Evolutionary conservation across 495 filamentous ascomycete genomes (phyloP).

Genomic region (Lophium mytilinum): DNA sequence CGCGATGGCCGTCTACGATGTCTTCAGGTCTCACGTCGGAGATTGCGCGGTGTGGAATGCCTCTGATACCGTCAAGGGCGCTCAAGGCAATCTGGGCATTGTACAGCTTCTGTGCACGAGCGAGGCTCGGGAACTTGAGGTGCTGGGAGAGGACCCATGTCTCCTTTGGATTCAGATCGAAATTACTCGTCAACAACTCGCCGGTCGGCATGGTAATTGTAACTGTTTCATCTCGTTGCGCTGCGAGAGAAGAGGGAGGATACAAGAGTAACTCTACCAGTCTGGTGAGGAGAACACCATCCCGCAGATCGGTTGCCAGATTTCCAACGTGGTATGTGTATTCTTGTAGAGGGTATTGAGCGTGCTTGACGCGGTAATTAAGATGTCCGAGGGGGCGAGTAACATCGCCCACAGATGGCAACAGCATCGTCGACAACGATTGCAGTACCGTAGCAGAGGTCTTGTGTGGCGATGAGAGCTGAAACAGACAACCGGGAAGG

Average conservation of each 20-base stretch:
- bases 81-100: constrained; percentile 54
- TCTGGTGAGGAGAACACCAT: constrained; percentile 53
- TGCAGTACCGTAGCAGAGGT: constrained; percentile 49
- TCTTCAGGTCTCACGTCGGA: constrained; percentile 47
- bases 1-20: constrained; percentile 59
- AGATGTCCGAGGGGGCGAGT: constrained; percentile 47
- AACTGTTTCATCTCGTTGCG: constrained; percentile 25
- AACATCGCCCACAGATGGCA: constrained; percentile 55
- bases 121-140: constrained; percentile 52
- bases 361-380: constrained; percentile 45
- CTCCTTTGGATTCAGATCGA: constrained; percentile 22
- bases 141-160: constrained; percentile 47
- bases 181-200: constrained; percentile 31
- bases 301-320: constrained; percentile 56
- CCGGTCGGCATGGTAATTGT: constrained; percentile 36
- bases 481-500: constrained; percentile 40
- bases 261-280: constrained; percentile 54
- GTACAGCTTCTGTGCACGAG: constrained; percentile 50
- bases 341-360: constrained; percentile 52
- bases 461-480: constrained; percentile 45
- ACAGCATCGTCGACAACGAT: constrained; percentile 42
- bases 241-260: constrained; percentile 27
- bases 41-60: constrained; percentile 29
- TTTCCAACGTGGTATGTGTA: constrained; percentile 51
- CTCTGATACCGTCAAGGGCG: constrained; percentile 40